Evolutionary conservation across 2,329 filamentous ascomycete species (phyloP), one percentile per base, ranked within the genome.

Genomic region (Colletotrichum sp.): DNA sequence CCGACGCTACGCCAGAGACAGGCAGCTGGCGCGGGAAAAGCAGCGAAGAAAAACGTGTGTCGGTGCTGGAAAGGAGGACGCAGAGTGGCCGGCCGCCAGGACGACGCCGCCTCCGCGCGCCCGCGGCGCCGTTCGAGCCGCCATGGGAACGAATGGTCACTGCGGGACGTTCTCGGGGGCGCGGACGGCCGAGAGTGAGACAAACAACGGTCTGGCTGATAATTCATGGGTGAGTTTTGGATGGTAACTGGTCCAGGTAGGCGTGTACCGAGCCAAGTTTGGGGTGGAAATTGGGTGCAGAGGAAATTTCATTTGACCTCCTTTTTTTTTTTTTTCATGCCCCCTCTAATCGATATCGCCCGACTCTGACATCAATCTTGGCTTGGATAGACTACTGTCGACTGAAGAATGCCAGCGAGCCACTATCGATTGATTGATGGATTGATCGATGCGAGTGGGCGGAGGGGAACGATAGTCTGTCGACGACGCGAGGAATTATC

Each of bases 171-270:
- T 56, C 55, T 48, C 38, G 67, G 56, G 56, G 56, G 56, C 66
- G 66, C 66, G 66, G 66, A 48, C 67, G 56, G 56, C 56, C 67
- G 67, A 70, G 67, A 70, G 38, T 48, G 18, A 48, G 38, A 48
- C 67, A 70, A 52, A 56, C 56, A 70, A 70, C 67, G 67, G 67
- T 34, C 56, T 70, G 55, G 66, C 67, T 70, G 55, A n/a, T 64
- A 64, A 18, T 21, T 21, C 30, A 36, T 64, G 32, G 38, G 38
- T 48, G 38, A 48, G 38, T 48, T 48, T 48, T 48, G 38, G 38
- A 18, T n/a, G 38, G 38, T 48, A 48, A 48, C 38, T 48, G 18
- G 38, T 48, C 38, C 18, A 48, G 38, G 18, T 36, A 64, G 32
- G 32, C 60, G 60, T 64, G 60, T 64, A 36, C 60, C 18, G 60